A percentile compares a stretch with the other conserved stretches of the same genome.
phyloP scores from a whole-genome alignment of 75 land plant species.

The Adiantum capillusveneris region DNA sequence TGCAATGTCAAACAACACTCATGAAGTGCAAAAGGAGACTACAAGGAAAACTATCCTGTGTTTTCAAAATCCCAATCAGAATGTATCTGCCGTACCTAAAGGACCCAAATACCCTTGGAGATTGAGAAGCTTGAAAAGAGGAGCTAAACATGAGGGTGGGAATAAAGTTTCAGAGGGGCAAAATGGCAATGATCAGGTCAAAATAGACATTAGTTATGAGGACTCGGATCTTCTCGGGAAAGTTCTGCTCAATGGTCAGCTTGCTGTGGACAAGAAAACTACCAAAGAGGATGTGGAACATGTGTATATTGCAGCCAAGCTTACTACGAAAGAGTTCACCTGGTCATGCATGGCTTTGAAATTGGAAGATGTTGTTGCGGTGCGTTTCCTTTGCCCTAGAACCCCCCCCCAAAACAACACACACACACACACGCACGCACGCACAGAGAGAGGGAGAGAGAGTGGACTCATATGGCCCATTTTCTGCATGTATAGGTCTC shows the following conservation, averaged over 20 bases:
- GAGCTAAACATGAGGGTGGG: neutral
- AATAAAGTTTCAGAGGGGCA: neutral
- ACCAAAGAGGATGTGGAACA: constrained; percentile 25
- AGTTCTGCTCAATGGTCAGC: constrained; percentile 57
- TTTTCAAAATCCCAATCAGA: neutral
- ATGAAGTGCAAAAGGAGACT: neutral
- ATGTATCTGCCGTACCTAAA: neutral
- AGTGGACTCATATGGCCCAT: too few species aligned
- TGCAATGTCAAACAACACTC: constrained; percentile 5
- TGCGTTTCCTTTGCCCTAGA: constrained; percentile 21
- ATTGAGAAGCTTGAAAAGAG: neutral
- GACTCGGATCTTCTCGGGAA: constrained; percentile 65
- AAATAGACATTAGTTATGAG: constrained; percentile 76
- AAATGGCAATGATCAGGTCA: constrained; percentile 2
- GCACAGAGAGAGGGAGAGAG: neutral
- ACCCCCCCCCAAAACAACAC: neutral
- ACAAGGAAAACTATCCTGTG: neutral
- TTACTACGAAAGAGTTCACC: constrained; percentile 68
- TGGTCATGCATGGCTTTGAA: constrained; percentile 59
- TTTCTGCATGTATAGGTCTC: constrained; percentile 71
- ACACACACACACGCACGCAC: neutral
- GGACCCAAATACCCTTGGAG: neutral
- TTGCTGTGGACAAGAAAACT: constrained; percentile 44
- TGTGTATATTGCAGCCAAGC: constrained; percentile 38
- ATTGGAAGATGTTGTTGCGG: constrained; percentile 74